Evolutionary conservation across 1,139 yeast species (phyloP).

Genomic region (Blastobotrys indianensis): DNA sequence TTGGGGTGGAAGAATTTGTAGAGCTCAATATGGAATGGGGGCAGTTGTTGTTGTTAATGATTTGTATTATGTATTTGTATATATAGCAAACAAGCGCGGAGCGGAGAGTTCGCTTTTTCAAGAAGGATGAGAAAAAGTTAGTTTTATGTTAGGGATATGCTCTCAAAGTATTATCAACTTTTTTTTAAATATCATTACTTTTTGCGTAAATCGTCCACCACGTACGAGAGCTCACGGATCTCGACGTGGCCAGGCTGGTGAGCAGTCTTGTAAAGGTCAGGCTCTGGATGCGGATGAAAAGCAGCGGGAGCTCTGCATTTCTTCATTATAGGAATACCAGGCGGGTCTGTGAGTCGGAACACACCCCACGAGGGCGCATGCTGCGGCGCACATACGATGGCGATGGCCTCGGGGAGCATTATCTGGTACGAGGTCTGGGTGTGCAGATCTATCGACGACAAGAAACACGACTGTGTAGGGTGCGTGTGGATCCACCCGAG

Average conservation of each 20-base stretch:
- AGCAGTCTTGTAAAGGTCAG: constrained; percentile 43
- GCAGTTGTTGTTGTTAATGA: too few relatives aligned
- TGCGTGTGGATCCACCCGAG: constrained; percentile 68
- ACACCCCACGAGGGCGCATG: constrained; percentile 46
- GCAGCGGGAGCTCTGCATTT: constrained; percentile 40
- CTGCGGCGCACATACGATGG: constrained; percentile 54
- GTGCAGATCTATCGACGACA: constrained; percentile 56
- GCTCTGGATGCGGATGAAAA: constrained; percentile 55
- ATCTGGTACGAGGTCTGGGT: constrained; percentile 59
- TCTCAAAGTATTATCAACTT: neutral
- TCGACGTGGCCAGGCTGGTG: constrained; percentile 47
- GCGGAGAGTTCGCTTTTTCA: neutral
- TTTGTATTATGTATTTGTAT: neutral
- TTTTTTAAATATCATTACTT: constrained; percentile 3
- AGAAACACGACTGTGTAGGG: constrained; percentile 59
- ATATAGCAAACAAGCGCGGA: neutral
- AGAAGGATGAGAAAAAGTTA: constrained; percentile 2
- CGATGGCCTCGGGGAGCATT: constrained; percentile 62
- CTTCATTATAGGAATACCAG: constrained; percentile 49
- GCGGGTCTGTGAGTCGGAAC: constrained; percentile 56
- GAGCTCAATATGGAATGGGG: neutral
- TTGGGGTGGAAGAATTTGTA: constrained; percentile 58
- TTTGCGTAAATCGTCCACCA: constrained; percentile 41
- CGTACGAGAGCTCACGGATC: constrained; percentile 45
- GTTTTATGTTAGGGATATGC: neutral